Evolutionary conservation across 2,329 filamentous ascomycete genomes (phyloP).

Genomic region (Rosellinia necatrix): DNA sequence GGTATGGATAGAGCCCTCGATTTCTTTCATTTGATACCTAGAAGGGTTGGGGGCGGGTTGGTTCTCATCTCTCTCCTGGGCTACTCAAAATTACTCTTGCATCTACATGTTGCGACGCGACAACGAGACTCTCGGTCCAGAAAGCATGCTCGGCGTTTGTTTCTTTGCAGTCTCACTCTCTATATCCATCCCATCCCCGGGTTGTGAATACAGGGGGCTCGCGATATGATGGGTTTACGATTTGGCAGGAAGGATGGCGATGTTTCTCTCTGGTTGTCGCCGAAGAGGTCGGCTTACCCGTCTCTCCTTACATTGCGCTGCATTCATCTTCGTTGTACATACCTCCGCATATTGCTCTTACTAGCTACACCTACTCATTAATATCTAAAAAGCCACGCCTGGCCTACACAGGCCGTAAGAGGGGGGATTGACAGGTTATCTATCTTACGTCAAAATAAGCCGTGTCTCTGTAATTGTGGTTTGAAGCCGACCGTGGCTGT

Average conservation of each 20-base stretch:
- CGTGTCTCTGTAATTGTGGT: too few species aligned
- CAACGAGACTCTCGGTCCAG: slow-evolving; percentile 6
- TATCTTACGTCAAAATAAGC: neutral
- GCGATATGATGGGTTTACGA: neutral
- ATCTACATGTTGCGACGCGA: slow-evolving; percentile 27
- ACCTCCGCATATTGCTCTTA: slow-evolving; percentile 22
- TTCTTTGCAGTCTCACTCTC: slow-evolving; percentile 12
- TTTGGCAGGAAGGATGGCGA: neutral
- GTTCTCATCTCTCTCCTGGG: slow-evolving; percentile 16
- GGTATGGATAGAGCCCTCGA: slow-evolving; percentile 8
- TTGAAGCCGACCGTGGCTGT: too few species aligned
- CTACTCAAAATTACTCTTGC: slow-evolving; percentile 20
- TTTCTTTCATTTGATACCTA: slow-evolving; percentile 20
- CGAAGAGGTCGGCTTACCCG: neutral
- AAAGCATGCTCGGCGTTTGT: slow-evolving; percentile 27
- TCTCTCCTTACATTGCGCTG: neutral
- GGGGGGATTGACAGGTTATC: slow-evolving; percentile 9
- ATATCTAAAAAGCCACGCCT: slow-evolving; percentile 22
- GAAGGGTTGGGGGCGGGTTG: slow-evolving; percentile 15
- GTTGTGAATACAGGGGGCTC: slow-evolving; percentile 10
- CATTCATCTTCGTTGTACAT: slow-evolving; percentile 23
- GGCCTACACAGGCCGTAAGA: neutral
- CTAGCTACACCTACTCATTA: slow-evolving; percentile 27
- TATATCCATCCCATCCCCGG: slow-evolving; percentile 4
- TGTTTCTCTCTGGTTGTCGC: neutral